phyloP scores from a whole-genome alignment of 2,329 filamentous ascomycete genomes.

The Fusarium neocosmosporiellum region DNA sequence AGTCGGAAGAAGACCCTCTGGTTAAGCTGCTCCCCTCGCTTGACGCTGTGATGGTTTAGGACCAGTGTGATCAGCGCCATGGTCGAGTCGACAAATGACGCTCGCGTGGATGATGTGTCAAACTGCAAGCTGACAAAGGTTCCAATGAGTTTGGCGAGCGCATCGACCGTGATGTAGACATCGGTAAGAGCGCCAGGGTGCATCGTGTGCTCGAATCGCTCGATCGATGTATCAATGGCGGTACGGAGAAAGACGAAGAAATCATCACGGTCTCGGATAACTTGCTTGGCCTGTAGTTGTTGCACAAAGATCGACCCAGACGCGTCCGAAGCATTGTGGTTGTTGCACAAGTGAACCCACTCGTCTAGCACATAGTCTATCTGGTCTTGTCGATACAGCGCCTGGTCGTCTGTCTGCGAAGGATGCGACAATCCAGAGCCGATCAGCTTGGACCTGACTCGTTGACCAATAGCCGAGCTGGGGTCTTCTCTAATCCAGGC shows the following conservation, averaged over 20 bases:
- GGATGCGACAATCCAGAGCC: constrained; percentile 55
- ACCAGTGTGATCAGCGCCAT: constrained; percentile 83
- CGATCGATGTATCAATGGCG: constrained; percentile 82
- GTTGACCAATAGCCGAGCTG: constrained; percentile 70
- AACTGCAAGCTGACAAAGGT: constrained; percentile 79
- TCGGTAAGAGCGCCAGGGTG: constrained; percentile 70
- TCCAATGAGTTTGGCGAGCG: constrained; percentile 82
- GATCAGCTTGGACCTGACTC: constrained; percentile 74
- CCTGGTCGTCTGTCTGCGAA: constrained; percentile 59
- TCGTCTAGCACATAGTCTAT: constrained; percentile 96
- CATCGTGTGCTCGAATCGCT: constrained; percentile 78
- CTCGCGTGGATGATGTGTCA: constrained; percentile 72
- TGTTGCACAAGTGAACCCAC: constrained; percentile 87
- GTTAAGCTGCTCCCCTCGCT: constrained; percentile 83
- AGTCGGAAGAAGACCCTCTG: constrained; percentile 92
- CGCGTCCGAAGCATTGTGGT: constrained; percentile 79
- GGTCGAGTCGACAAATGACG: constrained; percentile 80
- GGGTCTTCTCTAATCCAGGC: constrained; percentile 83
- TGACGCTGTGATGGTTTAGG: constrained; percentile 86
- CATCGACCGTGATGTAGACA: constrained; percentile 75
- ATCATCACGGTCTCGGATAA: constrained; percentile 80
- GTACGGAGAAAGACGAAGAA: constrained; percentile 82
- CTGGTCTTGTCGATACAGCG: constrained; percentile 76
- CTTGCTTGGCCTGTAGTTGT: constrained; percentile 80
- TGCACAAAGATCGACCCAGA: constrained; percentile 81